Conservation (phyloP, 169 alveolate genomes). For the Plasmodium sp. region DNA sequence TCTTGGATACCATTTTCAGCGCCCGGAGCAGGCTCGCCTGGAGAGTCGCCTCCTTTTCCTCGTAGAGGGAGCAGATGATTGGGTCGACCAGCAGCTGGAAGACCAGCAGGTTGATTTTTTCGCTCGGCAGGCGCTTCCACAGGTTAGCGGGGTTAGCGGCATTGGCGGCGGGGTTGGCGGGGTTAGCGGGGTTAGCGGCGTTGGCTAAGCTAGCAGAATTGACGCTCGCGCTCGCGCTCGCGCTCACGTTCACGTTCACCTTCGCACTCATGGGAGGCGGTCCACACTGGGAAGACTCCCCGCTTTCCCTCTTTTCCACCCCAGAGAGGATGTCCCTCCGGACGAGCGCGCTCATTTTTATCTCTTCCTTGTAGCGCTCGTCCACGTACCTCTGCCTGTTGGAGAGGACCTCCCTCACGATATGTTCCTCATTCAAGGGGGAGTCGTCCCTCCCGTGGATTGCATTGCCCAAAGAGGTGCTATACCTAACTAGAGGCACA, state of each 20-base stretch:
- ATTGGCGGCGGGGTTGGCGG: neutral
- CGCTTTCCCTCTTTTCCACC: neutral
- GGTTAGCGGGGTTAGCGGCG: no score
- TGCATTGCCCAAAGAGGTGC: neutral
- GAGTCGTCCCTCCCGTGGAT: conserved; percentile 23
- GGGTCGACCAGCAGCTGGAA: conserved; percentile 72
- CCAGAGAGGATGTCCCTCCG: neutral
- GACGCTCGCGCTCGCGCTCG: no score
- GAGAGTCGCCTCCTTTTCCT: conserved; percentile 45
- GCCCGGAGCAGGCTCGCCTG: conserved; percentile 34
- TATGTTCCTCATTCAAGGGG: neutral
- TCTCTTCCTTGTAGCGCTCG: conserved; percentile 1
- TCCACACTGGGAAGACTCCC: neutral
- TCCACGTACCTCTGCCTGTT: conserved; percentile 18
- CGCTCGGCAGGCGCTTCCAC: neutral
- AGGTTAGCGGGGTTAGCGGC: neutral
- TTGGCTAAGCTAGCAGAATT: no score
- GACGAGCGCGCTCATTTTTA: neutral
- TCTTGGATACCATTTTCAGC: conserved; percentile 35
- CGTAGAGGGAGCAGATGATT: conserved; percentile 35
- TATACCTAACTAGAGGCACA: neutral
- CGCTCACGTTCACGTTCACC: no score
- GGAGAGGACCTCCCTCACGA: conserved; percentile 6
- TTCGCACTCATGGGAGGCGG: neutral
- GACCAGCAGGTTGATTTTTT: neutral